Evolutionary conservation across 768 basidiomycete species (phyloP), one percentile per base, ranked within the genome.

Genomic region (Termitomyces sp.): DNA sequence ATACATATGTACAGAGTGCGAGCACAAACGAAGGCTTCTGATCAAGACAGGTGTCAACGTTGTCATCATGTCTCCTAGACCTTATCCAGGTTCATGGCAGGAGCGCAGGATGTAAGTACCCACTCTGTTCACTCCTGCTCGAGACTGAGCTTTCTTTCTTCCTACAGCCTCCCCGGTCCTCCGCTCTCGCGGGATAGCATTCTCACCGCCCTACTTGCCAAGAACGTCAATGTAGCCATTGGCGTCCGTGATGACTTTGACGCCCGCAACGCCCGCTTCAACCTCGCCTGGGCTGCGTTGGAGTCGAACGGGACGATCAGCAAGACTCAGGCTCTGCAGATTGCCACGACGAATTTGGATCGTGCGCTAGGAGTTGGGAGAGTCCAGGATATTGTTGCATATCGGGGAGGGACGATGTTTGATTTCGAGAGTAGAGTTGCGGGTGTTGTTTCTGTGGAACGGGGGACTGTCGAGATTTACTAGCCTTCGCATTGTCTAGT

Each of bases 191-290:
- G 77, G 20, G 76, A n/a, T 6, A 87, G 82, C 0, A 74, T 85
- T 0, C 72, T 89, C 8, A 77, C 79, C 7, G 77, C 73, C 2
- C 77, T 94, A 36, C 72, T 89, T 12, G 70, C 77, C 6, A 78
- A 85, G 33, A 84, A 85, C 7, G 86, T 95, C 3, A 84, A 84
- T n/a, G 83, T 89, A 8, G 88, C 79, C 0, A 68, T 91, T n/a
- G 89, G 86, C 2, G 78, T 84, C 16, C 69, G 74, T 6, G 83
- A 88, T 61, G 83, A 83, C 38, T 88, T 83, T 79, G 76, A 79
- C 49, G 88, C 87, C 4, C 82, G 87, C 33, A 90, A 89, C 63
- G 81, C 85, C 2, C 79, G 90, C 8, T 89, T 92, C 60, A 91
- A 94, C n/a, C 62, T 80, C 3, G 82, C 76, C 39, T 83, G 84